Percentiles rank a stretch among this genome's conserved stretches.
phyloP scores from a whole-genome alignment of 2,329 filamentous ascomycete species.

The Colletotrichum truncatum region DNA sequence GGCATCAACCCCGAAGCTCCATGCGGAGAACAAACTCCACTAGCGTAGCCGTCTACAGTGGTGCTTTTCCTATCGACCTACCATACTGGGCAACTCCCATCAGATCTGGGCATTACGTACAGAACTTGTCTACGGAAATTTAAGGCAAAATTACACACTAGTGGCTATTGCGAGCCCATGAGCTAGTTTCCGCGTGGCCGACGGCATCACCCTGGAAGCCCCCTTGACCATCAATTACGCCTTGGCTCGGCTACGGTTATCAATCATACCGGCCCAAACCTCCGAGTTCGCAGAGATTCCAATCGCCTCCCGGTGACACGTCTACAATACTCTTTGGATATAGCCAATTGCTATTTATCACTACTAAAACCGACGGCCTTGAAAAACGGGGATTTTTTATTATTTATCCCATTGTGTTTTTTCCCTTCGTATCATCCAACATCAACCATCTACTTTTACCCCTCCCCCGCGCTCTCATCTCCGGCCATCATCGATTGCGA shows the following conservation, averaged over 20 bases:
- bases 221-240: not conserved
- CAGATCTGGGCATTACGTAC: slow-evolving; percentile 23
- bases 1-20: slow-evolving; percentile 5
- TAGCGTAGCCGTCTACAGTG: slow-evolving; percentile 13
- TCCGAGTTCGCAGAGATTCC: slow-evolving; percentile 13
- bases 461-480: not conserved
- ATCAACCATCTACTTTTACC: not conserved
- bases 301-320: too few relatives aligned
- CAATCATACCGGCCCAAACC: not conserved
- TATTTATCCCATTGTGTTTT: not conserved
- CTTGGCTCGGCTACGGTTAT: too few relatives aligned
- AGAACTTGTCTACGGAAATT: not conserved
- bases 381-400: not conserved
- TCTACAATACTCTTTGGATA: too few relatives aligned
- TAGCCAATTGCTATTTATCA: too few relatives aligned
- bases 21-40: slow-evolving; percentile 13
- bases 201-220: not conserved
- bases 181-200: not conserved
- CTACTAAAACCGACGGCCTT: too few relatives aligned
- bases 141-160: not conserved
- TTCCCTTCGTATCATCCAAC: not conserved
- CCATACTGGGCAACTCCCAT: slow-evolving; percentile 10
- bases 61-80: slow-evolving; percentile 19
- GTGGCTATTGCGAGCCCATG: too few relatives aligned
- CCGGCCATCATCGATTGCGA: not conserved